Percentiles rank a stretch among this genome's conserved stretches.
These are phyloP conservation scores for Isabelozyma rhagii DNA, from an alignment of 805 yeast genomes.

Conservation along the genomic window DNA sequence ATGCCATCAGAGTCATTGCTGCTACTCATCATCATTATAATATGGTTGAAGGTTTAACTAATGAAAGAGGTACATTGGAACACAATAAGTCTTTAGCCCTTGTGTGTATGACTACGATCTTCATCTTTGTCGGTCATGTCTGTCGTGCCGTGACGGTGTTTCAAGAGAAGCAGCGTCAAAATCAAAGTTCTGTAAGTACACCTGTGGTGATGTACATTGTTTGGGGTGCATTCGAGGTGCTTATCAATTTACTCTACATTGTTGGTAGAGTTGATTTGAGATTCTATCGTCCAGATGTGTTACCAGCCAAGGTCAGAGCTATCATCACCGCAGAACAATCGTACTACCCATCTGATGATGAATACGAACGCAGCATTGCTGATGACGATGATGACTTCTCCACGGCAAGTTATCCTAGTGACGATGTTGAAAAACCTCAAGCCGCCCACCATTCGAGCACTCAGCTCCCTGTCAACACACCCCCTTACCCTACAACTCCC, in stretches of 20 bases:
- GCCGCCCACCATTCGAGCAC: not conserved
- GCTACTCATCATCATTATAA: slow-evolving; percentile 20
- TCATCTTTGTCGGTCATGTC: slow-evolving; percentile 45
- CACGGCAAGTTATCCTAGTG: slow-evolving; percentile 2
- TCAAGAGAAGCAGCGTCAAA: slow-evolving; percentile 10
- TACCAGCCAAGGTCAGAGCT: slow-evolving; percentile 20
- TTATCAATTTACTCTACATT: slow-evolving; percentile 12
- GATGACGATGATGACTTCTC: slow-evolving; percentile 8
- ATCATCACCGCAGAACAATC: slow-evolving; percentile 30
- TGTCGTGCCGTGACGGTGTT: slow-evolving; percentile 47
- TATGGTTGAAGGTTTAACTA: slow-evolving; percentile 24
- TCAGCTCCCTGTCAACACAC: not conserved
- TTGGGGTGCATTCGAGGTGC: slow-evolving; percentile 17
- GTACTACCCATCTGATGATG: slow-evolving; percentile 11
- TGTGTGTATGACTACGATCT: slow-evolving; percentile 41
- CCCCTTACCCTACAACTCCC: slow-evolving; percentile 6
- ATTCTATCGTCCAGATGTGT: slow-evolving; percentile 18
- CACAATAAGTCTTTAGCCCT: slow-evolving; percentile 48
- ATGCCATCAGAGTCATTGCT: slow-evolving; percentile 19
- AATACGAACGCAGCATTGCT: not conserved
- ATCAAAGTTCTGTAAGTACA: slow-evolving; percentile 7
- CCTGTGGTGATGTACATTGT: slow-evolving; percentile 12
- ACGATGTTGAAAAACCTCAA: not conserved
- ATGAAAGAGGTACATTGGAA: slow-evolving; percentile 28
- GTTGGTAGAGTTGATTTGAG: slow-evolving; percentile 18